phyloP scores from a whole-genome alignment of 345 rosid species.

The Sisymbrium altissimum region DNA sequence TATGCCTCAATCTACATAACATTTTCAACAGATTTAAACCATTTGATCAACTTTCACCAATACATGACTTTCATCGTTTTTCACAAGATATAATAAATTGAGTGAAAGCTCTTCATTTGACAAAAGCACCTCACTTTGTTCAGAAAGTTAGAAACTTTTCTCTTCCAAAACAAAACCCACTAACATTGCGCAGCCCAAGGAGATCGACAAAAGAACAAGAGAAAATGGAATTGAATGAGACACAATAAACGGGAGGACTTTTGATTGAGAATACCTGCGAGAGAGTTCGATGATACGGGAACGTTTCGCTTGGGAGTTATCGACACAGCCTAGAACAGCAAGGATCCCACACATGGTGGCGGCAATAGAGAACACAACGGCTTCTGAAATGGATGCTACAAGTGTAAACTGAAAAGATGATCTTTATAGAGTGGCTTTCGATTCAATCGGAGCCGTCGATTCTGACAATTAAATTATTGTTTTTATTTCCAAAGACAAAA shows the following conservation, averaged over 20 bases:
- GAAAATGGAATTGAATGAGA: neutral
- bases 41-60: conserved; percentile 2
- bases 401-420: neutral
- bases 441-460: conserved; percentile 43
- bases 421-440: neutral
- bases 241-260: neutral
- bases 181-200: neutral
- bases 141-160: conserved; percentile 9
- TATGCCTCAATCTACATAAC: conserved; percentile 54
- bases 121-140: neutral
- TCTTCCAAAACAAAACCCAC: conserved; percentile 9
- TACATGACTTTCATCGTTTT: neutral
- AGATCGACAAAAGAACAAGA: neutral
- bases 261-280: conserved; percentile 58
- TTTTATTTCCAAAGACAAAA: conserved; percentile 4
- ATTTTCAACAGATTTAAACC: neutral
- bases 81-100: neutral
- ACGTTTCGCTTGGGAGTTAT: conserved; percentile 74
- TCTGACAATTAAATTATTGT: neutral
- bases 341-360: conserved; percentile 77
- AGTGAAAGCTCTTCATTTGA: neutral
- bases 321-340: conserved; percentile 67
- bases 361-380: conserved; percentile 25
- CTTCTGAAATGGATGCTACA: conserved; percentile 1
- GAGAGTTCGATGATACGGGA: conserved; percentile 80